Conservation (phyloP, 2,329 filamentous ascomycete genomes). For the Ascochyta rabiei region DNA sequence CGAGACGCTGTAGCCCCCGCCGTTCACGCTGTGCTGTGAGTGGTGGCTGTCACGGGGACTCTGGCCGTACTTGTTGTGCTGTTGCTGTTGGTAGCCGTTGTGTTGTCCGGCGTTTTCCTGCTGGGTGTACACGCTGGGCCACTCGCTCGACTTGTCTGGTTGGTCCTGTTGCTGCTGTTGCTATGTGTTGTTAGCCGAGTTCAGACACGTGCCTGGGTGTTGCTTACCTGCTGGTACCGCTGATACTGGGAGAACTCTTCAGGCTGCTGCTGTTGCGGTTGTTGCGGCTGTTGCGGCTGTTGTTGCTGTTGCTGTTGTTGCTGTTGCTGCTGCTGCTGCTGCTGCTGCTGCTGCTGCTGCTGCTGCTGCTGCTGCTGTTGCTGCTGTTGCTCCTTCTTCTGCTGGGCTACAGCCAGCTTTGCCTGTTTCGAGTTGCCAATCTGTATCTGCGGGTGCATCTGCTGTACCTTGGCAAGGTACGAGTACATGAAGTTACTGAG, state of each 20-base stretch:
- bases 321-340: slow-evolving; percentile 18
- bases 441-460: slow-evolving; percentile 96
- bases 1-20: slow-evolving; percentile 45
- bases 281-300: slow-evolving; percentile 46
- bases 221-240: slow-evolving; percentile 35
- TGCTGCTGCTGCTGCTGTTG: slow-evolving; percentile 45
- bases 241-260: slow-evolving; percentile 44
- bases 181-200: slow-evolving; percentile 9
- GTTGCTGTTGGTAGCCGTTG: slow-evolving; percentile 21
- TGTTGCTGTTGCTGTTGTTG: slow-evolving; percentile 16
- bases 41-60: slow-evolving; percentile 43
- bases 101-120: slow-evolving; percentile 22
- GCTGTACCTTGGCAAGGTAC: slow-evolving; percentile 96
- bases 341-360: slow-evolving; percentile 54
- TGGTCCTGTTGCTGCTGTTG: slow-evolving; percentile 33
- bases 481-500: slow-evolving; percentile 99
- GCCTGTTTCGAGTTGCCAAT: slow-evolving; percentile 81
- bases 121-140: slow-evolving; percentile 24
- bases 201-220: slow-evolving; percentile 1
- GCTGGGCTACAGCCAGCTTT: slow-evolving; percentile 62
- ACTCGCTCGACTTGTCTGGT: slow-evolving; percentile 27
- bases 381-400: slow-evolving; percentile 47
- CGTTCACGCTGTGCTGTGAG: slow-evolving; percentile 36
- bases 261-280: slow-evolving; percentile 43
- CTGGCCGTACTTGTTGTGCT: slow-evolving; percentile 27